Conservation (phyloP, 208 protist genomes). For the Leishmania tropica region DNA sequence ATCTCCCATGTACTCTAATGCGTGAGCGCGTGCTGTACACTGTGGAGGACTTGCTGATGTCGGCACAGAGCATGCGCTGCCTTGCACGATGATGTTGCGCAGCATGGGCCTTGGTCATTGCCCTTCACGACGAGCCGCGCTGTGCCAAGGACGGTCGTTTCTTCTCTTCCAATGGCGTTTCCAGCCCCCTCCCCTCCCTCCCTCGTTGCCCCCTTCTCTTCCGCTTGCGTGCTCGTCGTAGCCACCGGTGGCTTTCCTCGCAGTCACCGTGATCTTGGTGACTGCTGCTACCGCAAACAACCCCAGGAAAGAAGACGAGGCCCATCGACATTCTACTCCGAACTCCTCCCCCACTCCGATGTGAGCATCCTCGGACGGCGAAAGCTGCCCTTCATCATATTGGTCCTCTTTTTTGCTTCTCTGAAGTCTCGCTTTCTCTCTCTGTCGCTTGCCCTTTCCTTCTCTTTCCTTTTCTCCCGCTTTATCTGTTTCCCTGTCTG, state of each 20-base stretch:
- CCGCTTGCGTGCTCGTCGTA: neutral
- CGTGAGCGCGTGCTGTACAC: neutral
- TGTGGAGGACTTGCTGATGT: neutral
- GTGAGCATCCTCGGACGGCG: neutral
- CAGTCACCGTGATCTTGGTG: neutral
- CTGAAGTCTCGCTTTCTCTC: neutral
- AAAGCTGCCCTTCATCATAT: neutral
- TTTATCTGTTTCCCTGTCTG: neutral
- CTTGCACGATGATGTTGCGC: conserved; percentile 12
- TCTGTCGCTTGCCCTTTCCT: neutral
- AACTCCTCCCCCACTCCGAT: neutral
- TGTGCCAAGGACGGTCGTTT: neutral
- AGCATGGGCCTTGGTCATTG: neutral
- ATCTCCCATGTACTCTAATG: neutral
- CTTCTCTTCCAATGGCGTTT: neutral
- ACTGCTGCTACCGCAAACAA: neutral
- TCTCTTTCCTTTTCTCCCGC: neutral
- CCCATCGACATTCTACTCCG: neutral
- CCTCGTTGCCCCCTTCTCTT: neutral
- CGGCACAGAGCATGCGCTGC: neutral
- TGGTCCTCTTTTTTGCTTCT: neutral
- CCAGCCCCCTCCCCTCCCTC: neutral
- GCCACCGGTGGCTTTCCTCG: neutral
- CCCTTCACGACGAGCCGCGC: neutral
- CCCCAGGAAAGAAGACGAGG: neutral